phyloP scores from a whole-genome alignment of 306 rosid genomes.

The barrel medic (Medicago truncatula) region DNA sequence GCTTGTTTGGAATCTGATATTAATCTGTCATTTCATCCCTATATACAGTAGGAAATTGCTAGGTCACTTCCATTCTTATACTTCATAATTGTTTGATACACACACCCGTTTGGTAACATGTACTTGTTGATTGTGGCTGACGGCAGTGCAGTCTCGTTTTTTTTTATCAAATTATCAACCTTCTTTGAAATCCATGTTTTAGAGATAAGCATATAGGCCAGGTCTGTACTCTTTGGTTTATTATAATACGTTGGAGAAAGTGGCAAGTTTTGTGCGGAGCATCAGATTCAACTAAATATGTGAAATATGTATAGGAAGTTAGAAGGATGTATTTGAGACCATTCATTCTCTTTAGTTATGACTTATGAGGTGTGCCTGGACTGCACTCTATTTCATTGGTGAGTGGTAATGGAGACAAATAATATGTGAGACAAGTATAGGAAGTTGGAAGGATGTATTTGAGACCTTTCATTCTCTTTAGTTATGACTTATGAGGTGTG shows the following conservation, averaged over 20 bases:
- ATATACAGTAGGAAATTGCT: not conserved
- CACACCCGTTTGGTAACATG: not conserved
- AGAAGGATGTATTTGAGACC: not conserved
- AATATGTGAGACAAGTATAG: not conserved
- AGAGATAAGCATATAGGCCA: not conserved
- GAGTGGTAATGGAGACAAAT: not conserved
- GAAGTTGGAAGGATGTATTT: not conserved
- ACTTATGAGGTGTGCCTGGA: constrained; percentile 10
- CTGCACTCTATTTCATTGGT: not conserved
- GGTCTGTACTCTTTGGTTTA: not conserved
- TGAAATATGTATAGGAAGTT: not conserved
- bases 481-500: constrained; percentile 18
- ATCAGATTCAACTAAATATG: not conserved
- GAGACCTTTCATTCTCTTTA: not conserved
- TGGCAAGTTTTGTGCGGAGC: not conserved
- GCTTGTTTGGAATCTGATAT: not conserved
- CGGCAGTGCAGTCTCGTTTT: not conserved
- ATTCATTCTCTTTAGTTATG: not conserved
- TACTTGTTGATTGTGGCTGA: not conserved
- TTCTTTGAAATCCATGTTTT: not conserved
- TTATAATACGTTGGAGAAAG: not conserved
- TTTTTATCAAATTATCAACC: not conserved
- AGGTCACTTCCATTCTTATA: not conserved
- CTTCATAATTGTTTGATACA: not conserved
- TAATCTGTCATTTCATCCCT: not conserved